phyloP scores from a whole-genome alignment of 495 filamentous ascomycete genomes.

The Alectoria sarmentosa region DNA sequence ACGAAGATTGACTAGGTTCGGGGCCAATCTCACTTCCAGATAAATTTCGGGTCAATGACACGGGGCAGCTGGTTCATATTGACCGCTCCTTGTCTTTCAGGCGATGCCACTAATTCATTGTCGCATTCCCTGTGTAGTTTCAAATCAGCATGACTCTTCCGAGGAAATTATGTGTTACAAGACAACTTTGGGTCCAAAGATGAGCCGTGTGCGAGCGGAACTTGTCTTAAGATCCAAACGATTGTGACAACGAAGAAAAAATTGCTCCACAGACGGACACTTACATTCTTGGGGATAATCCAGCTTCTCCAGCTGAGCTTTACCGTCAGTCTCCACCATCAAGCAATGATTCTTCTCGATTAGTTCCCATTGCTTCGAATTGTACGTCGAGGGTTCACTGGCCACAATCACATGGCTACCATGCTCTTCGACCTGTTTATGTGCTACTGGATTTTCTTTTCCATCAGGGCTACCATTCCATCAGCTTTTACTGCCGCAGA shows the following conservation, averaged over 20 bases:
- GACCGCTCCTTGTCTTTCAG: neutral
- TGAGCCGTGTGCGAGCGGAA: neutral
- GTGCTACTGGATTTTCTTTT: slow-evolving; percentile 28
- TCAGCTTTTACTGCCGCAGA: neutral
- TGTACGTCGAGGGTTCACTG: slow-evolving; percentile 45
- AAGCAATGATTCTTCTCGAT: slow-evolving; percentile 35
- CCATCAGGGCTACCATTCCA: slow-evolving; percentile 13
- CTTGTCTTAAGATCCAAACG: neutral
- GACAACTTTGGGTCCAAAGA: neutral
- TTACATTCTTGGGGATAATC: slow-evolving; percentile 12
- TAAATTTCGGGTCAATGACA: neutral
- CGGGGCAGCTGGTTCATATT: neutral
- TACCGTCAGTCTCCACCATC: slow-evolving; percentile 28
- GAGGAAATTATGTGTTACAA: neutral
- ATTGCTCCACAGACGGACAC: neutral
- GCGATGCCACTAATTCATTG: neutral
- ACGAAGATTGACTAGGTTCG: neutral
- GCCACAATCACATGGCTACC: slow-evolving; percentile 44
- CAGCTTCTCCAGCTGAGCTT: slow-evolving; percentile 16
- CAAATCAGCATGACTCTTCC: neutral
- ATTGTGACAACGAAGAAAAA: neutral
- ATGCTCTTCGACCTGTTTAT: slow-evolving; percentile 28
- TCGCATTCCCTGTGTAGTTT: slow-evolving; percentile 1
- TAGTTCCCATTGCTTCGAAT: slow-evolving; percentile 40
- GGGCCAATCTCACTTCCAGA: neutral